Evolutionary conservation across 345 rosid species (phyloP).

Genomic region (Eucalyptus brandiana): DNA sequence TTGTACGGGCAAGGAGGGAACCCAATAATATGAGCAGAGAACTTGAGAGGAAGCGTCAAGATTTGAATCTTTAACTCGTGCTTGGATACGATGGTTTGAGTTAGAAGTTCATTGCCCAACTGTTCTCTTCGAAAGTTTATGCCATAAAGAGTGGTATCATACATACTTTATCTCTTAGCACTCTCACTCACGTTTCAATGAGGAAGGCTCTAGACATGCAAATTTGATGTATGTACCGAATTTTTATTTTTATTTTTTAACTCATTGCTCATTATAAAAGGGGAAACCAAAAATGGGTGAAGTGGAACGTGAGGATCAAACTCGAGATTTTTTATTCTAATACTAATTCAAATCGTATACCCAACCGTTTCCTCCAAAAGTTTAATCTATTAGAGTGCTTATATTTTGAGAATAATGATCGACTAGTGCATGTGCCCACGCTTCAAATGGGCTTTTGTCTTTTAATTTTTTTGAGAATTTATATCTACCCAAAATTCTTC

Average conservation of each 20-base stretch:
- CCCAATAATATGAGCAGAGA: neutral
- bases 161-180: neutral
- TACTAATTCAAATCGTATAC: neutral
- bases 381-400: neutral
- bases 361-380: too few relatives aligned
- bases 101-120: neutral
- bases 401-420: neutral
- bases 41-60: neutral
- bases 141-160: neutral
- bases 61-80: neutral
- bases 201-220: neutral
- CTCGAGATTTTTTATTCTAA: neutral
- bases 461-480: neutral
- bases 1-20: neutral
- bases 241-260: neutral
- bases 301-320: neutral
- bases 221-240: neutral
- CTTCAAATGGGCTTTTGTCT: neutral
- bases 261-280: neutral
- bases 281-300: neutral
- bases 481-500: neutral
- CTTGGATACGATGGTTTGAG: neutral
- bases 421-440: neutral
- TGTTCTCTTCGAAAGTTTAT: neutral
- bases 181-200: neutral